Conservation (phyloP, 306 rosid species). For the Cercis canadensis region DNA sequence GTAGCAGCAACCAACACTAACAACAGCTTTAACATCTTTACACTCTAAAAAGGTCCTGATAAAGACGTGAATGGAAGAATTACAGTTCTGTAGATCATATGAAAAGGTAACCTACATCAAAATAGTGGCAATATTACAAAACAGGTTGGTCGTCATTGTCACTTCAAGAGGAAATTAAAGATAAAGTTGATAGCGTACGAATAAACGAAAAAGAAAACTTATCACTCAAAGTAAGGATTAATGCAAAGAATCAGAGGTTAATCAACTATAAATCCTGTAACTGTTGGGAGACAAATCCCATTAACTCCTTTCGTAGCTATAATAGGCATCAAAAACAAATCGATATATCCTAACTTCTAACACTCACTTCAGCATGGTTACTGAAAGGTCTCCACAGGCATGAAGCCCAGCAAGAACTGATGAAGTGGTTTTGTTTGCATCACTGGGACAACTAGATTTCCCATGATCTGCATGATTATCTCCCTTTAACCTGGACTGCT, state of each 20-base stretch:
- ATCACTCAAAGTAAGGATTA: constrained; percentile 6
- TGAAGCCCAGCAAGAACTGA: constrained; percentile 94
- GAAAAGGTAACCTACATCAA: background rate
- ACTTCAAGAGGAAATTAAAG: constrained; percentile 16
- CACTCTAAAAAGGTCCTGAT: constrained; percentile 79
- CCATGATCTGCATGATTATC: constrained; percentile 41
- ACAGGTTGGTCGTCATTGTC: constrained; percentile 10
- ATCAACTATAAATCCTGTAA: constrained; percentile 17
- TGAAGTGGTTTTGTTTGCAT: constrained; percentile 46
- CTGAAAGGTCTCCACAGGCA: constrained; percentile 98
- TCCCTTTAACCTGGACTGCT: constrained; percentile 32
- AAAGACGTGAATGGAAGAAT: constrained; percentile 36
- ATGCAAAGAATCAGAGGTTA: constrained; percentile 6
- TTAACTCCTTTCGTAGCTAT: constrained; percentile 1
- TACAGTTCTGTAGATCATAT: constrained; percentile 23
- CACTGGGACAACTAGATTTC: constrained; percentile 34
- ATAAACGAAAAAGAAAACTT: constrained; percentile 13
- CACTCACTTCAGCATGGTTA: constrained; percentile 85
- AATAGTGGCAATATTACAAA: constrained; percentile 7
- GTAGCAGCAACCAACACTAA: constrained; percentile 92
- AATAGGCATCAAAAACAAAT: constrained; percentile 22
- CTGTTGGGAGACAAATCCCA: constrained; percentile 12
- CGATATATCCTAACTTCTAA: background rate
- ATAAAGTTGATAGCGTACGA: constrained; percentile 1
- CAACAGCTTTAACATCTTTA: constrained; percentile 83